Conservation (phyloP, 2,329 filamentous ascomycete species). For the Hirsutella rhossiliensis region DNA sequence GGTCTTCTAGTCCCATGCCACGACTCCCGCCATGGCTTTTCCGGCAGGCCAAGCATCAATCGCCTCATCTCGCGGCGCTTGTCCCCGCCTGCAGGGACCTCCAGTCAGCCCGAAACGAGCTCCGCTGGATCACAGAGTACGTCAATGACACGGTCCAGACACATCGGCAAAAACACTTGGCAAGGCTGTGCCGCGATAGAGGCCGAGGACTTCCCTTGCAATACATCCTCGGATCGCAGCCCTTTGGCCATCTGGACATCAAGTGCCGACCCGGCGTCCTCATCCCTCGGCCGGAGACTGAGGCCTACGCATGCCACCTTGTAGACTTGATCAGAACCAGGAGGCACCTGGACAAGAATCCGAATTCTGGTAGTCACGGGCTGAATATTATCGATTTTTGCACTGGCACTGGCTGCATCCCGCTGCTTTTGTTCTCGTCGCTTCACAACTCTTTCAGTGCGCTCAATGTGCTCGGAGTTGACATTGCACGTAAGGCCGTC, state of each 20-base stretch:
- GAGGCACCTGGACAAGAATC: constrained; percentile 3
- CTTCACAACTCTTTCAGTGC: constrained; percentile 29
- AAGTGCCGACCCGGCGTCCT: constrained; percentile 65
- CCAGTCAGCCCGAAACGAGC: constrained; percentile 51
- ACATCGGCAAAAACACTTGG: constrained; percentile 12
- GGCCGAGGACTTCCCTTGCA: constrained; percentile 65
- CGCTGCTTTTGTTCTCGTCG: constrained; percentile 59
- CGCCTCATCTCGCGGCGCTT: constrained; percentile 45
- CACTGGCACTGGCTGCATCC: constrained; percentile 83
- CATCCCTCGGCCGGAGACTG: constrained; percentile 73
- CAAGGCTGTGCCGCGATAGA: constrained; percentile 33
- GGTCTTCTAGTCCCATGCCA: constrained; percentile 35
- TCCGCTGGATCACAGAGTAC: constrained; percentile 61
- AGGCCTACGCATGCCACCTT: constrained; percentile 51
- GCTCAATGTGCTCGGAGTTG: constrained; percentile 54
- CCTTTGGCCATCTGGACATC: constrained; percentile 76
- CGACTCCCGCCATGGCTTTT: constrained; percentile 48
- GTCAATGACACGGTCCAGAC: constrained; percentile 20
- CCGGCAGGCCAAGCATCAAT: constrained; percentile 38
- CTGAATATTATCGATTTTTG: constrained; percentile 73
- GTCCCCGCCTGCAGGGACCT: constrained; percentile 53
- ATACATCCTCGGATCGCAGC: constrained; percentile 80
- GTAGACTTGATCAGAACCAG: constrained; percentile 28
- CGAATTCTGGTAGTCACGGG: constrained; percentile 6
- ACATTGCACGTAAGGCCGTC: constrained; percentile 58